Base-by-base conservation (phyloP, 345 rosid genomes). In the Lepidium africanum region DNA sequence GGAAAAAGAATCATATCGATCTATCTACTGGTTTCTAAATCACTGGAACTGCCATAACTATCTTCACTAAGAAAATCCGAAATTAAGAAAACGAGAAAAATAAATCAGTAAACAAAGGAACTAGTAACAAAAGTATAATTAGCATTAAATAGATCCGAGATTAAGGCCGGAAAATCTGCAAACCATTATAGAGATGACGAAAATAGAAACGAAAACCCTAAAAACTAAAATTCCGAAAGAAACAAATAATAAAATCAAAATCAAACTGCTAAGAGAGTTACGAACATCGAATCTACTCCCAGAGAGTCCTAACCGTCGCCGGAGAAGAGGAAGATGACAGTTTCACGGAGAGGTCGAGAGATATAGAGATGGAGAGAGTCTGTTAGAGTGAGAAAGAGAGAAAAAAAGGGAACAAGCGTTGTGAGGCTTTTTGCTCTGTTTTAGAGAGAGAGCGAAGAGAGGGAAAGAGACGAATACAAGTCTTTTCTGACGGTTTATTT, bases 91-190 rank as follows among this genome's bases (percentile, higher is more conserved):
- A 50, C 33, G 19, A 36, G 9, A 17, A 1, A 58, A 30, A 35
- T 0, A 37, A 30, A 53, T 35, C 71, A 68, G 66, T 67, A 76
- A 59, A 71, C 42, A 74, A 69, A 67, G 40, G 10, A 70, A 57
- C 66, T 76, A 76, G 76, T 19, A 72, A 71, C 23, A 32, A 27
- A 79, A 70, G 41, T 50, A 43, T 36, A 53, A 47, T 27, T 63
- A 53, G 37, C 51, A 79, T 72, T 77, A 72, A 74, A 73, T 33
- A 75, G 87, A 86, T 89, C 96, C 98, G 83, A 83, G 74, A 70
- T 53, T 56, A 71, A 38, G 38, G 84, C 86, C 77, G 27, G 13
- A 45, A 71, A 59, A 58, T 51, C 60, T 71, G 74, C 25, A 67
- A 54, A 35, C 39, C n/a, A 60, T 30, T 59, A 77, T 69, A 59